Base-by-base conservation (phyloP, 108 stramenopile species). In the Schizochytrium sp. region DNA sequence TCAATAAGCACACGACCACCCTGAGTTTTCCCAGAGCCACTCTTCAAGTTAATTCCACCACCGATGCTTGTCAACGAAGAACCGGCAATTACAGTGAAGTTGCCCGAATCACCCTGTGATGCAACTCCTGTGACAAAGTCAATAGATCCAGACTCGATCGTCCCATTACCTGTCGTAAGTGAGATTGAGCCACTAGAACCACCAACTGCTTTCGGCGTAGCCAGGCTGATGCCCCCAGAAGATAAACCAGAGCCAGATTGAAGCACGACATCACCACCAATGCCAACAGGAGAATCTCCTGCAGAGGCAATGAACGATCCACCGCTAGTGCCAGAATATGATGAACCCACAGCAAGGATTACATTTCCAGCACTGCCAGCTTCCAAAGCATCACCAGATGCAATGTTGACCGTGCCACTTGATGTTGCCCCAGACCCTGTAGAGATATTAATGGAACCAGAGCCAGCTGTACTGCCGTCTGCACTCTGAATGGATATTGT, bases 261-360 rank as follows among this genome's bases (percentile, higher is more conserved):
- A 0, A 83, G 8, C 10, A 5, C 3, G 53, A 83, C 47, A 38
- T 2, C 76, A 10, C 76, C 76, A 5, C 76, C 76, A 28, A 28
- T 53, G 28, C 53, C 53, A 1, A n/a, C 47, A 7, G 7, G n/a
- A 56, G 50, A 55, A 28, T 46, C 76, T 28, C 76, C 76, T n/a
- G 76, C 76, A 17, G 40, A n/a, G 28, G 53, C 76, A 47, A 53
- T n/a, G 47, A 83, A 55, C 76, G 76, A 83, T 55, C 76, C 76
- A 28, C 76, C 76, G 15, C 55, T 47, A 40, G 76, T 53, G 12
- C 38, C 76, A n/a, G 76, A 83, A 55, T 17, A 7, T 44, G 64
- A 44, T 28, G 64, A 38, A 10, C 64, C 64, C 1, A 69, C 64
- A 69, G 64, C 40, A 7, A 69, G 15, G 28, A 69, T 8, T 1